Evolutionary conservation across 2,329 filamentous ascomycete genomes (phyloP).

Genomic region (Curvularia hawaiiensis): DNA sequence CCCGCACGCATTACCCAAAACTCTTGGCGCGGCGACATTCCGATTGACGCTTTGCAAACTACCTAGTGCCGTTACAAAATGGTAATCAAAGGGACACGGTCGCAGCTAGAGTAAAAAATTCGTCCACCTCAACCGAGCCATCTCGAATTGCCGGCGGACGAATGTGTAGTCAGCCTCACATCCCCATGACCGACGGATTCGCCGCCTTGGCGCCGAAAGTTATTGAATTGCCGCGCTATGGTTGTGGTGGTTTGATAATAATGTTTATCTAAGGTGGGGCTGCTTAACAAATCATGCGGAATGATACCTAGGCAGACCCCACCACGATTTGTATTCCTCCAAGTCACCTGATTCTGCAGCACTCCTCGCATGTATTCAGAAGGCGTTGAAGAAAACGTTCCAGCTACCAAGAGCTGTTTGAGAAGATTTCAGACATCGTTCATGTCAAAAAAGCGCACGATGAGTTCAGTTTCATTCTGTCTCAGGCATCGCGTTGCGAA

Average conservation of each 20-base stretch:
- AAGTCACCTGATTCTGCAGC: not conserved
- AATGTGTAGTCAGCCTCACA: not conserved
- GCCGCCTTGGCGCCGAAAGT: not conserved
- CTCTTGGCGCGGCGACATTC: not conserved
- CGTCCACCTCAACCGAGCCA: not conserved
- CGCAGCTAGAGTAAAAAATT: not conserved
- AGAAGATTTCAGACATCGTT: no score
- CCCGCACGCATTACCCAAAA: not conserved
- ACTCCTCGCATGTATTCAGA: not conserved
- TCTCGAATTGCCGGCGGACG: slow-evolving; percentile 1
- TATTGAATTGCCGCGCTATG: not conserved
- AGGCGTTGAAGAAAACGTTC: not conserved
- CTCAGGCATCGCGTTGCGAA: no score
- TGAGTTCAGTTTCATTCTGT: no score
- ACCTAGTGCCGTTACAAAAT: not conserved
- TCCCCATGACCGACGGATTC: not conserved
- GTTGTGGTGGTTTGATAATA: not conserved
- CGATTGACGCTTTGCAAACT: not conserved
- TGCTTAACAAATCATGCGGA: slow-evolving; percentile 14
- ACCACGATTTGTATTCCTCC: not conserved
- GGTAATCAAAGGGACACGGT: not conserved
- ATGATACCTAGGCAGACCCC: not conserved
- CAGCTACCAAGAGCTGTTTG: not conserved
- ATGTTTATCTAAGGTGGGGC: slow-evolving; percentile 4
- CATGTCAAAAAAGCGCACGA: no score